A percentile compares a stretch with the other conserved stretches of the same genome.
phyloP scores from a whole-genome alignment of 257 asterid genomes.

The Nicotiana benthamiana region DNA sequence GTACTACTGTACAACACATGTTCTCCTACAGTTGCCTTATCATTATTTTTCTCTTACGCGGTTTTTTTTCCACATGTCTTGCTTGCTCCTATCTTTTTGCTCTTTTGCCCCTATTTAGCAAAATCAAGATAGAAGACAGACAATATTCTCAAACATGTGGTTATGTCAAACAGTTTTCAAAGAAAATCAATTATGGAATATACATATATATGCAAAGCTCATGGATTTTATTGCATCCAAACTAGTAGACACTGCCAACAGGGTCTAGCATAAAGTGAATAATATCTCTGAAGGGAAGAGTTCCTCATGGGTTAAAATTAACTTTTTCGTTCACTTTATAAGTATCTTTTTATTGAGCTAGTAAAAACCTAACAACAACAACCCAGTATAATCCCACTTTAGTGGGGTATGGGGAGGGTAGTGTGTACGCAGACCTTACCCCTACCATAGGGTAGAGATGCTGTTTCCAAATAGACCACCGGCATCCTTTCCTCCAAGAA shows the following conservation, averaged over 20 bases:
- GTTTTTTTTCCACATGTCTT: conserved; percentile 22
- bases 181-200: background rate
- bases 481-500: too few species aligned
- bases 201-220: background rate
- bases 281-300: too few species aligned
- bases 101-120: conserved; percentile 1
- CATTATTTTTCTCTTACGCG: conserved; percentile 3
- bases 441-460: too few species aligned
- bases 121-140: background rate
- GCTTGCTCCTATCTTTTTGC: background rate
- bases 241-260: background rate
- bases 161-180: background rate
- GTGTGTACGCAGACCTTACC: too few species aligned
- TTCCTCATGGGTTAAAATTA: too few species aligned
- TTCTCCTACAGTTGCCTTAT: conserved; percentile 5
- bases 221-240: conserved; percentile 1
- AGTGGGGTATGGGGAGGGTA: too few species aligned
- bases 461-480: too few species aligned
- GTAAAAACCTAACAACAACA: too few species aligned
- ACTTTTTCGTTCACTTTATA: too few species aligned
- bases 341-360: too few species aligned
- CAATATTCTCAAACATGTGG: background rate
- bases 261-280: background rate
- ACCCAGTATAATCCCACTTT: too few species aligned
- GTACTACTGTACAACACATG: conserved; percentile 1